These are phyloP conservation scores for Nothophoma quercina DNA, from an alignment of 2,329 filamentous ascomycete species.

Conservation along the genomic window DNA sequence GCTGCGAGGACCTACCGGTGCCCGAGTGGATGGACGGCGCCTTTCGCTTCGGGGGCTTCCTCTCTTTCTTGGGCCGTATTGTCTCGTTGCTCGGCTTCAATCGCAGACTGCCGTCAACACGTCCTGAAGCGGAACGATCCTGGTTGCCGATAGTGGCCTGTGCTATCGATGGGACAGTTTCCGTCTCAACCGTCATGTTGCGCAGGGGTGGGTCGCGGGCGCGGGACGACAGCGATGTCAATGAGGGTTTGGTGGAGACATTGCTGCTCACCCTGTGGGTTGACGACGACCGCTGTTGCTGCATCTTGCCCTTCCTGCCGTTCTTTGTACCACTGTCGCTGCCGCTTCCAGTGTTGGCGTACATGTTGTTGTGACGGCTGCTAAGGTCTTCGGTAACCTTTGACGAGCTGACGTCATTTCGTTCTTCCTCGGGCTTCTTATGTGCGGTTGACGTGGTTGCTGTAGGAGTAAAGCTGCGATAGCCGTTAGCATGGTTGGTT, in stretches of 20 bases:
- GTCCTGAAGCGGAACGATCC: conserved; percentile 65
- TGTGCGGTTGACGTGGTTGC: conserved; percentile 25
- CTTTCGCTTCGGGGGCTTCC: conserved; percentile 81
- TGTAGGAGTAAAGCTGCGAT: conserved; percentile 28
- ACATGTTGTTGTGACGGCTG: conserved; percentile 49
- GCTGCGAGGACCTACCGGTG: conserved; percentile 68
- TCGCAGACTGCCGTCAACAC: conserved; percentile 77
- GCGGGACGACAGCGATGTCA: conserved; percentile 72
- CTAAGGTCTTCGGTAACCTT: conserved; percentile 59
- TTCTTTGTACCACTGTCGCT: conserved; percentile 65
- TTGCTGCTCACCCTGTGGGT: conserved; percentile 51
- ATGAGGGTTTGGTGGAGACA: conserved; percentile 70
- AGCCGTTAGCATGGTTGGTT: conserved; percentile 31
- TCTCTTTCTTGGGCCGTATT: conserved; percentile 91
- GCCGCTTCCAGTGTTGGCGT: conserved; percentile 61
- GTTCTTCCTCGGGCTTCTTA: conserved; percentile 45
- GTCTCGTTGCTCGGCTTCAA: conserved; percentile 94
- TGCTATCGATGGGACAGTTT: conserved; percentile 90
- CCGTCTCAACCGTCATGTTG: conserved; percentile 97
- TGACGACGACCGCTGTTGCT: conserved; percentile 56
- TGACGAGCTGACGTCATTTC: conserved; percentile 55
- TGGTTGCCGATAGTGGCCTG: conserved; percentile 74
- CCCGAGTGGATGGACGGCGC: conserved; percentile 73
- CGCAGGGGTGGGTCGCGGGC: conserved; percentile 74
- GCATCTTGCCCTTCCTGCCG: conserved; percentile 40